Evolutionary conservation across 2,329 filamentous ascomycete species (phyloP).

Genomic region (Ophiostoma pallidulum): DNA sequence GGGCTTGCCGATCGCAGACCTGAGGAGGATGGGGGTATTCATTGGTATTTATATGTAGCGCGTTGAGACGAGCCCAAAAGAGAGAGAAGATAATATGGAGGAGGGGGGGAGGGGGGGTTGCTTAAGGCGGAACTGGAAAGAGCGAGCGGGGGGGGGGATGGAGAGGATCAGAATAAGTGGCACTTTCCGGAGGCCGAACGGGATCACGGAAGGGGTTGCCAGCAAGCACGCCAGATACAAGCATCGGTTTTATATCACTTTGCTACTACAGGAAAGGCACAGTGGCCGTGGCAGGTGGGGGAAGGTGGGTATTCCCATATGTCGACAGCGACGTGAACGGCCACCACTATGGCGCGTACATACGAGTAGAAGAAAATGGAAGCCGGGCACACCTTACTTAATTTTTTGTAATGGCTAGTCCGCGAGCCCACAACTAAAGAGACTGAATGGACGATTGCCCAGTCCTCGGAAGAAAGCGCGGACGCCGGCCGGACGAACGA

Average conservation of each 20-base stretch:
- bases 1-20: no score
- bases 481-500: slow-evolving; percentile 2
- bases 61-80: neutral
- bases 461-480: neutral
- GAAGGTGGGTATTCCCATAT: no score
- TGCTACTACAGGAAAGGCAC: neutral
- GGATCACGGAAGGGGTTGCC: neutral
- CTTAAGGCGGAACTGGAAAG: neutral
- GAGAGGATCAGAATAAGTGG: neutral
- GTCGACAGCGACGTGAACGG: no score
- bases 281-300: neutral
- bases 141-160: neutral
- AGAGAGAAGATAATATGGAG: neutral
- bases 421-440: no score
- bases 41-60: slow-evolving; percentile 4
- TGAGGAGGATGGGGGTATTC: neutral
- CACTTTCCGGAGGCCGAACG: neutral
- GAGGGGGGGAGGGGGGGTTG: neutral
- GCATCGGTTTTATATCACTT: neutral
- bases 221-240: no score
- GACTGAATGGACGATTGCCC: no score
- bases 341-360: no score
- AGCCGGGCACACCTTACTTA: neutral
- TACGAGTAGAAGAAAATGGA: neutral
- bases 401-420: slow-evolving; percentile 1